Conservation (phyloP, 1,284 basidiomycete genomes). For the Leccinum subspadiceum region DNA sequence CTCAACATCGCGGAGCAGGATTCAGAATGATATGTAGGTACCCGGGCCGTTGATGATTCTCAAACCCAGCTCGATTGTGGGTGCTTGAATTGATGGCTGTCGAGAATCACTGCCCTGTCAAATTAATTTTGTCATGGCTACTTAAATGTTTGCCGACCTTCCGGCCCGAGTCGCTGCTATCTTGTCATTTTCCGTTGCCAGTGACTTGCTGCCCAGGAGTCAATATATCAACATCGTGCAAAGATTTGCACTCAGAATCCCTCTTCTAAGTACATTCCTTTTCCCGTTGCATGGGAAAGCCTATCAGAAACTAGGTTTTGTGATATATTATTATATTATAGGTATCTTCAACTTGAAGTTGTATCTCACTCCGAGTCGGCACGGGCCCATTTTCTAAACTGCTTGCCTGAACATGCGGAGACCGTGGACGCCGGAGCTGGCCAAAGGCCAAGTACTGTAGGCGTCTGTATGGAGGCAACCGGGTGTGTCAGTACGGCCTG, state of each 20-base stretch:
- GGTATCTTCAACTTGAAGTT: background rate
- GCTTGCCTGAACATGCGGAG: background rate
- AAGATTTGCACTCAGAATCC: background rate
- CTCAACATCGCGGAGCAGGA: background rate
- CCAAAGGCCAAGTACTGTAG: background rate
- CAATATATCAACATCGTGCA: background rate
- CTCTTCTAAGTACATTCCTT: background rate
- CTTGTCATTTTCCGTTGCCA: background rate
- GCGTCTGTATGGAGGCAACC: too few species aligned
- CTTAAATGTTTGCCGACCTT: slow-evolving; percentile 10
- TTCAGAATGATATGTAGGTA: background rate
- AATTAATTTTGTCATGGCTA: slow-evolving; percentile 9
- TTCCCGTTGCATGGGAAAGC: background rate
- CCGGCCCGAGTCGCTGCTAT: too few species aligned
- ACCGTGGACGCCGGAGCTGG: background rate
- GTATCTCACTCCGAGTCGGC: background rate
- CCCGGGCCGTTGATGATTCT: background rate
- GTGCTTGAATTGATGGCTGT: background rate
- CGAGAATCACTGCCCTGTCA: slow-evolving; percentile 6
- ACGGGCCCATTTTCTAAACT: background rate
- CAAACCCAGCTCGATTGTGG: background rate
- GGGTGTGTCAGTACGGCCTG: too few species aligned
- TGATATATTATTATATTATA: background rate
- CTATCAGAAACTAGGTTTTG: background rate
- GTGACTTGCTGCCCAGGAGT: background rate